phyloP scores from a whole-genome alignment of 495 filamentous ascomycete species.

The Rhizodiscina lignyota region DNA sequence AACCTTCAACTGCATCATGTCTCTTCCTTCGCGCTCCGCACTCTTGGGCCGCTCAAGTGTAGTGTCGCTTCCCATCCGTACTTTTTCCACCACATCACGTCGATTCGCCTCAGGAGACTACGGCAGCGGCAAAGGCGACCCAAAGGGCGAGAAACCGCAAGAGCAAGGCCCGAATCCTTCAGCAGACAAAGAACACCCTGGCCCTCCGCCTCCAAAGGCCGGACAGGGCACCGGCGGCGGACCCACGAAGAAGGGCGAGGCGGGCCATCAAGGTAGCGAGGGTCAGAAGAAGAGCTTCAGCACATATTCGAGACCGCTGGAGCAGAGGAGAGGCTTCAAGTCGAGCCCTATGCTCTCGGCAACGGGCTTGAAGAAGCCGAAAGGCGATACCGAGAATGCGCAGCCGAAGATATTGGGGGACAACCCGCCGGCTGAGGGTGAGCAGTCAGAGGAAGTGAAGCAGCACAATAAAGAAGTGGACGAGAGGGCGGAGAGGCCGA shows the following conservation, averaged over 20 bases:
- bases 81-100: background rate
- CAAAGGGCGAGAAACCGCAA: constrained; percentile 15
- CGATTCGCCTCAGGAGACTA: constrained; percentile 18
- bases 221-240: constrained; percentile 6
- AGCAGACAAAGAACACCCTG: constrained; percentile 19
- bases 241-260: constrained; percentile 3
- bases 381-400: constrained; percentile 13
- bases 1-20: too few species aligned
- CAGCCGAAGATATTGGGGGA: constrained; percentile 29
- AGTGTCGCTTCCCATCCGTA: too few species aligned
- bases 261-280: too few species aligned
- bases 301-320: too few species aligned
- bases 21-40: too few species aligned
- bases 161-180: constrained; percentile 13
- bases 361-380: too few species aligned
- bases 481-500: constrained; percentile 26
- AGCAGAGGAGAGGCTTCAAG: too few species aligned
- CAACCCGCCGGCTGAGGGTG: constrained; percentile 21
- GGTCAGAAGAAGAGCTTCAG: too few species aligned
- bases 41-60: too few species aligned
- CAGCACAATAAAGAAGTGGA: constrained; percentile 48
- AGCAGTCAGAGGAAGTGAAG: constrained; percentile 22
- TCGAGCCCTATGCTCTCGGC: background rate
- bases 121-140: constrained; percentile 18
- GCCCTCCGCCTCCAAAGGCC: constrained; percentile 16